Percentiles rank a stretch among this genome's conserved stretches.
These are phyloP conservation scores for Mycosphaerelloides madeirae DNA, from an alignment of 2,329 filamentous ascomycete species.

Conservation along the genomic window DNA sequence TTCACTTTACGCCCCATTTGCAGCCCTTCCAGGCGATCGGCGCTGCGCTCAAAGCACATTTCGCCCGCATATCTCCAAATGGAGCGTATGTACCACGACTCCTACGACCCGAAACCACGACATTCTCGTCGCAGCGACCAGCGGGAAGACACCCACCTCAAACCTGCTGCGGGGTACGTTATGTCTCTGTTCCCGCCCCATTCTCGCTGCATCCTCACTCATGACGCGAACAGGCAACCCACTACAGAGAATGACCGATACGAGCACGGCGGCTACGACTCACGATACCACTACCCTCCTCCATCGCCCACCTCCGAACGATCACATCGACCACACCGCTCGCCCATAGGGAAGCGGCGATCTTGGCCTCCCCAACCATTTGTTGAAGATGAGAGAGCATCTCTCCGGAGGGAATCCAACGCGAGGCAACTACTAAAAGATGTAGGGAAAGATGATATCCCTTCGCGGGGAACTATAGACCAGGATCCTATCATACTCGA, in stretches of 20 bases:
- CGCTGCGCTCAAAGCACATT: background rate
- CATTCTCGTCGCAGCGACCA: slow-evolving; percentile 7
- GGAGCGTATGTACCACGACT: slow-evolving; percentile 10
- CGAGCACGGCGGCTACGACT: slow-evolving; percentile 32
- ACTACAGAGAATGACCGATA: slow-evolving; percentile 10
- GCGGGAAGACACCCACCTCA: background rate
- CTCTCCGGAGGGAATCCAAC: slow-evolving; percentile 58
- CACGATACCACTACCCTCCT: slow-evolving; percentile 29
- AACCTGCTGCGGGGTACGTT: slow-evolving; percentile 3
- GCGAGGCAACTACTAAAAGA: slow-evolving; percentile 31
- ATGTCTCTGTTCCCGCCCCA: background rate
- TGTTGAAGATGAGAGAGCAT: slow-evolving; percentile 64
- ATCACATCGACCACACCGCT: slow-evolving; percentile 14
- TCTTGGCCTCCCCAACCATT: slow-evolving; percentile 57
- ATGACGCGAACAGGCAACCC: slow-evolving; percentile 1
- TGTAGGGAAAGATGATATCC: slow-evolving; percentile 51
- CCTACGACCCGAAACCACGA: slow-evolving; percentile 7
- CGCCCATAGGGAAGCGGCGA: slow-evolving; percentile 19
- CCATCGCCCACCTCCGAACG: slow-evolving; percentile 20
- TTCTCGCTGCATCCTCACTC: background rate
- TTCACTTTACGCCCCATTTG: too few relatives aligned
- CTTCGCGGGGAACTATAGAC: slow-evolving; percentile 60
- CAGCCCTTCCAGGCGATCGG: background rate
- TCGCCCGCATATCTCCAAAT: slow-evolving; percentile 1
- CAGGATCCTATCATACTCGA: slow-evolving; percentile 65